Conservation (phyloP, 1,139 yeast species). For the Kodamaea alishanica region DNA sequence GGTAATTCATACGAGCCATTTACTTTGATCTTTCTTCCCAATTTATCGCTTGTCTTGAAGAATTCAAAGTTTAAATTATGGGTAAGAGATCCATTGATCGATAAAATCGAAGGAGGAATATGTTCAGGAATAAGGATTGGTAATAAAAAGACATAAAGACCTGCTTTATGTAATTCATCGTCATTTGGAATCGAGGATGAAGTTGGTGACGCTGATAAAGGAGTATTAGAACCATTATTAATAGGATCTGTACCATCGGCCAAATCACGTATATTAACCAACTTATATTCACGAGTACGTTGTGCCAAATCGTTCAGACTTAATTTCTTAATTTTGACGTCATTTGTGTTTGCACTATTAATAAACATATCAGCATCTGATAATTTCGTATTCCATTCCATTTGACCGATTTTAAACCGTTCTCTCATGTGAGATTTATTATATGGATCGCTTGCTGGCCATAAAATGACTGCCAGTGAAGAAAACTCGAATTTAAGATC, state of each 20-base stretch:
- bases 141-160: conserved; percentile 73
- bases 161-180: conserved; percentile 49
- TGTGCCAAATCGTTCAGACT: conserved; percentile 34
- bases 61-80: conserved; percentile 35
- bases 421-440: conserved; percentile 41
- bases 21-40: conserved; percentile 32
- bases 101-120: conserved; percentile 66
- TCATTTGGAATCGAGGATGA: conserved; percentile 3
- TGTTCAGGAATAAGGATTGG: conserved; percentile 68
- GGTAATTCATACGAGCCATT: conserved; percentile 40
- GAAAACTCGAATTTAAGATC: conserved; percentile 33
- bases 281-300: conserved; percentile 35
- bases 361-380: conserved; percentile 48
- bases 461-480: conserved; percentile 37
- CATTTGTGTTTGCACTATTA: conserved; percentile 35
- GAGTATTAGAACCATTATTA: conserved; percentile 3
- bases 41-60: conserved; percentile 33
- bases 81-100: conserved; percentile 49
- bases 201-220: not conserved
- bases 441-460: conserved; percentile 58
- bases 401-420: conserved; percentile 44
- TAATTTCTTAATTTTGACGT: conserved; percentile 26
- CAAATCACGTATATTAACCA: conserved; percentile 22
- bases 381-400: conserved; percentile 45
- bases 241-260: conserved; percentile 12